Evolutionary conservation across 2,329 filamentous ascomycete species (phyloP), one percentile per base, ranked within the genome.

Genomic region (Botrytis tulipae): DNA sequence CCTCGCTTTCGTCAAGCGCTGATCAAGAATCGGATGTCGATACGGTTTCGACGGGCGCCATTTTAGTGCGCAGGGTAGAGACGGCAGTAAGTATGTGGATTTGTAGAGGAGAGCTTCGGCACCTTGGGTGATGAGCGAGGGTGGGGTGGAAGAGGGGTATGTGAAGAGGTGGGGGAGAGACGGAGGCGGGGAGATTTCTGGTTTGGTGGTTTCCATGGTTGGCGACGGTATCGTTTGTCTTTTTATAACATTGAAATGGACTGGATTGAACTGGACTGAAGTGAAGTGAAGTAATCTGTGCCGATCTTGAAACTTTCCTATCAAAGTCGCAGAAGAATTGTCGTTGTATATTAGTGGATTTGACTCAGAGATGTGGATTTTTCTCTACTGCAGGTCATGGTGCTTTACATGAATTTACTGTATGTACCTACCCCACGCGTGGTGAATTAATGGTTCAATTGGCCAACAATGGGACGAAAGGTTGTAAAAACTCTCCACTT

Each of bases 31-130:
- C 8, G 94, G 93, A 83, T 99, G 96, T 32, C 96, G 90, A 88
- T 97, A 99, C 40, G 93, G 89, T 84, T 99, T 99, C 40, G 90
- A 87, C 0, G 95, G 95, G 0, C 96, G 93, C 86, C 97, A 91
- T 85, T 99, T 99, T 76, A 98, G 89, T 0, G 95, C 93, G 81
- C 91, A 92, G 22, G 92, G 89, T 16, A 89, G 85, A 73, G 86
- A 82, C 57, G 92, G 88, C 1, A 87, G 82, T 72, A 98, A 90
- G 84, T 93, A 97, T 72, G 89, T 91, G 29, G 93, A 95, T 82
- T 90, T 91, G 89, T 97, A 98, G 81, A 99, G 89, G 77, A 95
- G 93, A 74, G 93, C 95, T 88, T 99, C 96, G 81, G 96, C 96
- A 84, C 96, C 96, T 87, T 98, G 96, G 73, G 93, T 91, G 78